Evolutionary conservation across 192 early-diverging fungal species (phyloP), one percentile per base, ranked within the genome.

Genomic region (Coemansia furcata): DNA sequence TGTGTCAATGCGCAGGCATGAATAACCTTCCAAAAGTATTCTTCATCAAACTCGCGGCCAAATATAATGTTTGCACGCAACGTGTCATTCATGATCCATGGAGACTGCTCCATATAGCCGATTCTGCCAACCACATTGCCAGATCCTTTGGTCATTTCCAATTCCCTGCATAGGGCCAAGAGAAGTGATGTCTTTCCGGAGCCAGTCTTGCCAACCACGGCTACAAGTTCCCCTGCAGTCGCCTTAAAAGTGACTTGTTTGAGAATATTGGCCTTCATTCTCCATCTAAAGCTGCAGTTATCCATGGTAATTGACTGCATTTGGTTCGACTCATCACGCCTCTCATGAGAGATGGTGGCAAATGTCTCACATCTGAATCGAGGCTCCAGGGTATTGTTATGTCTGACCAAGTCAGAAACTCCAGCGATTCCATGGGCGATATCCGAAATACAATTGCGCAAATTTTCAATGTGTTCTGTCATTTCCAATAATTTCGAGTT

Each of bases 181-280:
- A 95, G 72, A 8, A 95, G 75, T 0, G 91, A 89, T 0, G 87
- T 89, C 62, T 95, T 95, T 50, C 93, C 93, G 26, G 83, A 78
- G 12, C 91, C 94, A 19, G 93, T 90, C 1, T 84, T 73, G 2
- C 94, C 94, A 12, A 93, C 87, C 36, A 95, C 71, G 1, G 90
- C 93, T 3, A 89, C 87, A 4, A 95, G 84, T 3, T 78, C 42
- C 38, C 87, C 78, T 54, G 76, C 64, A 68, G 75, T 61, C 74
- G 89, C 60, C 43, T 58, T 65, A 38, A 87, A 17, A 67, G 78
- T 76, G 65, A 91, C 75, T 68, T 88, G 65, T 26, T 42, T 38
- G 29, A 67, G 65, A 26, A 33, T 0, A n/a, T 1, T 42, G 12
- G 29, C 43, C 11, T 43, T 43, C 39, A 10, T 60, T 19, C 19